Conservation (phyloP, 306 rosid genomes). For the Prunus davidiana region DNA sequence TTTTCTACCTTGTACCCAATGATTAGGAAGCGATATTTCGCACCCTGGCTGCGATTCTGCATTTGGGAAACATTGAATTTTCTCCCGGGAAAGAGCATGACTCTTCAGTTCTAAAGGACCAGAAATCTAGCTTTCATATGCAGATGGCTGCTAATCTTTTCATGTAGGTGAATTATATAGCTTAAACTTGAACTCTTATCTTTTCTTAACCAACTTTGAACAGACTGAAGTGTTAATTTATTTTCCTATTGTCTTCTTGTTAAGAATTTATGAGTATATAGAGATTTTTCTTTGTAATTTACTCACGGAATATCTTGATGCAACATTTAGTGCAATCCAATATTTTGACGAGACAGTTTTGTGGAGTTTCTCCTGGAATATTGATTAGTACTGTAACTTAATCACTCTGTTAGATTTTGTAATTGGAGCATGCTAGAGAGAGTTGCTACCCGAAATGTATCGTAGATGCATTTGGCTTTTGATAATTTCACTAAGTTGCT, state of each 20-base stretch:
- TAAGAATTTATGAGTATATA: not conserved
- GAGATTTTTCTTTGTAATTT: not conserved
- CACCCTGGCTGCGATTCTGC: conserved; percentile 86
- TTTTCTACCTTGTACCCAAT: conserved; percentile 18
- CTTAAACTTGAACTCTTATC: conserved; percentile 16
- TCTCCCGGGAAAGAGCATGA: conserved; percentile 97
- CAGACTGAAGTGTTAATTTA: not conserved
- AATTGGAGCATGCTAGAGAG: not conserved
- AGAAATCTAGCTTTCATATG: conserved; percentile 73
- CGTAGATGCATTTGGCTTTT: conserved; percentile 7
- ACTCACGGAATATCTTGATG: not conserved
- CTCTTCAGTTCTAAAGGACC: conserved; percentile 73
- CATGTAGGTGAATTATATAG: conserved; percentile 51
- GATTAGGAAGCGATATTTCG: conserved; percentile 86
- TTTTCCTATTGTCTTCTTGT: not conserved
- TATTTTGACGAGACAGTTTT: not conserved
- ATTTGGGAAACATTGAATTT: conserved; percentile 89
- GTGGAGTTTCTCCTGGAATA: not conserved
- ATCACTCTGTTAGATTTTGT: not conserved
- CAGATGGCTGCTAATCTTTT: conserved; percentile 81
- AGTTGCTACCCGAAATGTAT: conserved; percentile 4
- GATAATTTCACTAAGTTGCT: conserved; percentile 5
- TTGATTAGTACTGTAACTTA: not conserved
- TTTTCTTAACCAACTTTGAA: not conserved
- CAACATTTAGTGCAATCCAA: not conserved